phyloP scores from a whole-genome alignment of 441 rosid genomes.

The Syzygium syzygioides region DNA sequence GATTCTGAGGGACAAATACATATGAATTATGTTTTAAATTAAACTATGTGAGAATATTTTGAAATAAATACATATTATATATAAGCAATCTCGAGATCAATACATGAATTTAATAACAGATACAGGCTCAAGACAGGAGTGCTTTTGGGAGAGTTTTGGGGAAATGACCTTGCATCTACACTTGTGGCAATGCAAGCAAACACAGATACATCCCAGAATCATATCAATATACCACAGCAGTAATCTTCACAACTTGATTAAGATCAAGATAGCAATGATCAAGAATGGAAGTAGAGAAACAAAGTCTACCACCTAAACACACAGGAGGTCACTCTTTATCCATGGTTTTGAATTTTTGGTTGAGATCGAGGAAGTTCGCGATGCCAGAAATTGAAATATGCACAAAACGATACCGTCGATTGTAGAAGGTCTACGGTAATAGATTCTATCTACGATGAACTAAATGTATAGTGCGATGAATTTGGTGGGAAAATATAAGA shows the following conservation, averaged over 20 bases:
- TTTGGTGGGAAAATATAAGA: neutral
- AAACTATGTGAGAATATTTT: too few species aligned
- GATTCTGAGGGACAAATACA: neutral
- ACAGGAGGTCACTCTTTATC: neutral
- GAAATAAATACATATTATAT: too few species aligned
- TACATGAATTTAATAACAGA: too few species aligned
- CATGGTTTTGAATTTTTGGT: neutral
- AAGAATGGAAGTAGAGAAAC: neutral
- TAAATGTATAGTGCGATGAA: neutral
- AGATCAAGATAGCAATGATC: neutral
- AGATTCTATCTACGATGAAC: neutral
- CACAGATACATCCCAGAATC: neutral
- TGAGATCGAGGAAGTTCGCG: neutral
- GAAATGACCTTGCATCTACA: too few species aligned
- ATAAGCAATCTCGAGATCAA: too few species aligned
- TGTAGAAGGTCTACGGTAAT: neutral
- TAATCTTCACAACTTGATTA: neutral
- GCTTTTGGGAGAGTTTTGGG: too few species aligned
- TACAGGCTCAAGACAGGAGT: too few species aligned
- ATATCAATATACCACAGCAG: neutral
- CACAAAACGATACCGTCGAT: neutral
- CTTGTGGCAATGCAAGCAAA: neutral
- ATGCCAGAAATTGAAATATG: neutral
- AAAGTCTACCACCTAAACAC: neutral
- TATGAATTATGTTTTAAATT: neutral